These are phyloP conservation scores for Austropuccinia psidii DNA, from an alignment of 1,284 basidiomycete species.

Conservation along the genomic window DNA sequence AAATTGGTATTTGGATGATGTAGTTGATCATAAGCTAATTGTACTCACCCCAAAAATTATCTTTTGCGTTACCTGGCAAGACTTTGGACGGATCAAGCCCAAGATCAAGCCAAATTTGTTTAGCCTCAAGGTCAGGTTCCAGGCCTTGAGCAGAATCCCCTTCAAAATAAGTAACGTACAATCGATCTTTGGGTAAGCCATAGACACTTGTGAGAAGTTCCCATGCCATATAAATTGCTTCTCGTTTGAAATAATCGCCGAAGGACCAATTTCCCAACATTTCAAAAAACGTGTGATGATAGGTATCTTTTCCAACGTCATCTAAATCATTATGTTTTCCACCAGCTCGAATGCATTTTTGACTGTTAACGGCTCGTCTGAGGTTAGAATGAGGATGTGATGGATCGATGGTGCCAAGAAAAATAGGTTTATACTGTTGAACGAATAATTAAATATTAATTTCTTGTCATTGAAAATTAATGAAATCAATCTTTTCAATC, in stretches of 20 bases:
- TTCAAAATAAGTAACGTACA: constrained; percentile 36
- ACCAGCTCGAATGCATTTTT: constrained; percentile 35
- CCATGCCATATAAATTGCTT: constrained; percentile 22
- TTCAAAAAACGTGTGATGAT: constrained; percentile 37
- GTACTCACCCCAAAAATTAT: constrained; percentile 35
- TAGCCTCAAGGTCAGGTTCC: constrained; percentile 23
- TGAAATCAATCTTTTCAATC: not conserved
- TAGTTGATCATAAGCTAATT: too few relatives aligned
- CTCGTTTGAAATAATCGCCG: constrained; percentile 35
- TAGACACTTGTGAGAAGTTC: constrained; percentile 17
- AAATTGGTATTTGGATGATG: too few relatives aligned
- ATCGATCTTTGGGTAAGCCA: constrained; percentile 22
- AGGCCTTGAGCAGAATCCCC: constrained; percentile 16
- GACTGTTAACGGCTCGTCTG: constrained; percentile 34
- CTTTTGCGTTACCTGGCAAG: constrained; percentile 34
- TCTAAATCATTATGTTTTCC: constrained; percentile 36
- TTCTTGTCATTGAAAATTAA: not conserved
- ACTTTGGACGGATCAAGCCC: constrained; percentile 1
- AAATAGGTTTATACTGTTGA: constrained; percentile 34
- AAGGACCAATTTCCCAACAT: constrained; percentile 37
- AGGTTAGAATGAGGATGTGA: constrained; percentile 1
- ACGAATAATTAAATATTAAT: not conserved
- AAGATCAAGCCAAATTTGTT: constrained; percentile 33
- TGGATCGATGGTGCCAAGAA: constrained; percentile 30
- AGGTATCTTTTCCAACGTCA: constrained; percentile 35